Base-by-base conservation (phyloP, 345 rosid genomes). In the Dipteronia sinensis region DNA sequence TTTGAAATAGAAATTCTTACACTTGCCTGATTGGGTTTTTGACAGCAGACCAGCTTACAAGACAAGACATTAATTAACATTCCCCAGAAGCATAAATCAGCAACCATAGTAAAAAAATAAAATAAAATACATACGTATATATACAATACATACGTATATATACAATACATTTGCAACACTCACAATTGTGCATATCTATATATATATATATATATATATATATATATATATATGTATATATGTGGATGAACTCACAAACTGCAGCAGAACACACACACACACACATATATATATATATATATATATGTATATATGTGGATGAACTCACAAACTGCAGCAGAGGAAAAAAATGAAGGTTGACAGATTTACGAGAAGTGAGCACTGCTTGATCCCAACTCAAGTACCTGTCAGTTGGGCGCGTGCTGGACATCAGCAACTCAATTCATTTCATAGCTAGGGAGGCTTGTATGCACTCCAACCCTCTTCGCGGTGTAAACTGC, bases 321-420 rank as follows among this genome's bases (percentile, higher is more conserved):
- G 55, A 13, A 49, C 0, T 56, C 62, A 56, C 38, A 63, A 10
- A 63, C 29, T 63, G 67, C 17, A 59, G 25, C 23, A 65, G 56
- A 23, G 38, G 27, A 80, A 55, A 42, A 31, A 3, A 11, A 10
- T 9, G 6, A 6, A 27, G 15, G 1, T 67, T 87, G 90, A 87
- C 90, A 87, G 90, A 83, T 27, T 20, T 77, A 40, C 11, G 81
- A 83, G 86, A 83, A 83, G 87, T 83, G 90, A 87, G 90, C 90
- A 85, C 88, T 76, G 78, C 75, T 29, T 73, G 64, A 20, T 47
- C 82, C 62, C 29, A 67, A 82, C 79, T 34, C 7, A 34, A 42
- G 79, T 34, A 34, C 6, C 38, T 4, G 46, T 11, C 46, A 42
- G 46, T 42, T 7, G 46, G 46, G 46, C 10, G 46, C 46, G 38